Percentiles rank a stretch among this genome's conserved stretches.
Evolutionary conservation across 2,329 filamentous ascomycete species (phyloP).

Genomic region (Aspergillus aculeatinus): DNA sequence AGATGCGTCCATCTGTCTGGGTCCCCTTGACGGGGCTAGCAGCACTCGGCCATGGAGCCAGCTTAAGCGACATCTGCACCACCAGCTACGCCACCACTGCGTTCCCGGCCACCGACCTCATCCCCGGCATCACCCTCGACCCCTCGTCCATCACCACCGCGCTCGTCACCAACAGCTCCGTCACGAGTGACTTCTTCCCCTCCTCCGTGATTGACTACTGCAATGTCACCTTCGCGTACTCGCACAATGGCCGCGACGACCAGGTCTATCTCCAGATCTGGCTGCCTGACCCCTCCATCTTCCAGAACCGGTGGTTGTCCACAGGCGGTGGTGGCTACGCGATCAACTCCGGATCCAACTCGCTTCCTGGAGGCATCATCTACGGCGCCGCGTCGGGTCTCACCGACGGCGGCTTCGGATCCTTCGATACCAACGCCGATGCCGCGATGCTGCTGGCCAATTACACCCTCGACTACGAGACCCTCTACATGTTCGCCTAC

Average conservation of each 20-base stretch:
- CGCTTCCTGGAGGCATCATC: constrained; percentile 38
- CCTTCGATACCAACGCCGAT: constrained; percentile 30
- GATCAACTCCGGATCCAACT: constrained; percentile 1
- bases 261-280: constrained; percentile 38
- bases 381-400: constrained; percentile 46
- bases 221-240: constrained; percentile 47
- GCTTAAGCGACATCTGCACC: constrained; percentile 40
- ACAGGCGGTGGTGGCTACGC: constrained; percentile 34
- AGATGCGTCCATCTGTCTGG: background rate
- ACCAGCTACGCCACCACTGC: constrained; percentile 44
- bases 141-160: constrained; percentile 44
- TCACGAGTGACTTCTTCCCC: constrained; percentile 22
- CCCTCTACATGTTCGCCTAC: constrained; percentile 43
- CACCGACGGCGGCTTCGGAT: constrained; percentile 48
- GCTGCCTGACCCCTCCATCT: constrained; percentile 33
- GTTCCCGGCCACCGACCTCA: constrained; percentile 44
- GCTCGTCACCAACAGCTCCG: constrained; percentile 38
- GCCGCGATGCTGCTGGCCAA: constrained; percentile 38
- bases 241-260: constrained; percentile 44
- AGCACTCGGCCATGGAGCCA: background rate
- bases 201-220: constrained; percentile 29
- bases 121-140: constrained; percentile 43
- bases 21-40: background rate
- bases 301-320: constrained; percentile 49
- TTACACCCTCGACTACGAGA: constrained; percentile 43